These are phyloP conservation scores for Sporothrix curviconia DNA, from an alignment of 2,329 filamentous ascomycete genomes.

Conservation along the genomic window DNA sequence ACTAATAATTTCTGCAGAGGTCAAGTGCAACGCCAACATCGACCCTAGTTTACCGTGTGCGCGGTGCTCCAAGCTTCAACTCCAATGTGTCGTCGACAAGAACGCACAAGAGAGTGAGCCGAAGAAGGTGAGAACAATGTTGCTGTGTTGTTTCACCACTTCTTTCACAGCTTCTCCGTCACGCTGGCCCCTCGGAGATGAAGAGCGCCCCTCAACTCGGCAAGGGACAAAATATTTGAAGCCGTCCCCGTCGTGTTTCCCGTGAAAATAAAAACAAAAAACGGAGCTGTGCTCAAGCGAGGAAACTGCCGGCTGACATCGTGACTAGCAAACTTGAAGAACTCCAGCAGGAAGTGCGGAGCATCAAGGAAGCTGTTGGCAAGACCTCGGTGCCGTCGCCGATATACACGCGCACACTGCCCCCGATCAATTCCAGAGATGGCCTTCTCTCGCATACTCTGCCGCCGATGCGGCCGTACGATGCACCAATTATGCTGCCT, in stretches of 20 bases:
- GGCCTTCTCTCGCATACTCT: slow-evolving; percentile 14
- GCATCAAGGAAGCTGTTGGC: slow-evolving; percentile 46
- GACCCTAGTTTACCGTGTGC: slow-evolving; percentile 18
- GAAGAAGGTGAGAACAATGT: slow-evolving; percentile 17
- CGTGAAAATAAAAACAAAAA: no score
- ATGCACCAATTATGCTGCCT: slow-evolving; percentile 17
- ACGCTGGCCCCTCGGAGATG: neutral
- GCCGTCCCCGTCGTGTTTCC: neutral
- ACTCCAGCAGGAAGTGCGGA: slow-evolving; percentile 47
- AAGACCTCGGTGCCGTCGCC: slow-evolving; percentile 19
- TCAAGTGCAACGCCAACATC: slow-evolving; percentile 21
- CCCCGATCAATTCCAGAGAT: slow-evolving; percentile 19
- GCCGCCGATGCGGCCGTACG: slow-evolving; percentile 19
- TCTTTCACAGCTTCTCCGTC: neutral
- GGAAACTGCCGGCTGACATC: neutral
- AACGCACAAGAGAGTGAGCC: slow-evolving; percentile 21
- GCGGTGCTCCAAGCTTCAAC: slow-evolving; percentile 20
- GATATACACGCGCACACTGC: slow-evolving; percentile 19
- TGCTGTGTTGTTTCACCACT: neutral
- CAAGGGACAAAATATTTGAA: neutral
- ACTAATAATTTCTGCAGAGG: slow-evolving; percentile 16
- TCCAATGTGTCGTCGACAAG: slow-evolving; percentile 21
- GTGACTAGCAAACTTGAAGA: slow-evolving; percentile 47
- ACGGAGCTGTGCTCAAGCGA: no score
- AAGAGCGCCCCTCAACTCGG: neutral